Base-by-base conservation (phyloP, 345 rosid genomes). In the Arabidopsis arenosa region DNA sequence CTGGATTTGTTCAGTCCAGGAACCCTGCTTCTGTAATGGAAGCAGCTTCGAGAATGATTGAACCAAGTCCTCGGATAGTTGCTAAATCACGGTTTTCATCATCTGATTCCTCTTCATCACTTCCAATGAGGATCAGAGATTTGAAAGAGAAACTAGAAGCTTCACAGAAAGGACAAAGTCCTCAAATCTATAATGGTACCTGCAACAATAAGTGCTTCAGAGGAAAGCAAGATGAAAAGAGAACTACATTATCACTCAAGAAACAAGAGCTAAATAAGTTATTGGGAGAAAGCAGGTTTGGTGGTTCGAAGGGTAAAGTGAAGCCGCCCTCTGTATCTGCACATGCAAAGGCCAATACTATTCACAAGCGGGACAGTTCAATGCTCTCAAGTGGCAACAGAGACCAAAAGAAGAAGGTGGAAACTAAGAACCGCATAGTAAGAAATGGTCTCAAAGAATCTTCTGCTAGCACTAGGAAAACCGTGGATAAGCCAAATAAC, bases 21-120 rank as follows among this genome's bases (percentile, higher is more conserved):
- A 84, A 85, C 68, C 85, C 83, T 48, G 82, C 85, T 77, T 84
- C 85, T 72, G 82, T 92, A 56, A 82, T 86, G 83, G 96, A 90
- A 86, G 89, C 90, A 41, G 91, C 96, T 76, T 84, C 96, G 17
- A 93, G 83, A 83, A 90, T 95, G 67, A 89, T 90, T 9, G 91
- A 86, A 37, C 86, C 87, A 23, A 87, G 86, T 77, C 88, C 93
- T 15, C 79, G 70, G 71, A 59, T 68, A 61, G 66, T 74, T 76
- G 68, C 70, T 21, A 85, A 66, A 59, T 30, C 70, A 57, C 84
- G 78, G 70, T 61, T 78, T 55, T 45, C 86, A 37, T 81, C 80
- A 1, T 73, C 75, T 40, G 84, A 79, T 14, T 80, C 88, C 33
- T 66, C 90, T 35, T 87, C 97, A 9, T 86, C 84, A 80, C 60